Base-by-base conservation (phyloP, 805 yeast genomes). In the Pichia membranifaciens region DNA sequence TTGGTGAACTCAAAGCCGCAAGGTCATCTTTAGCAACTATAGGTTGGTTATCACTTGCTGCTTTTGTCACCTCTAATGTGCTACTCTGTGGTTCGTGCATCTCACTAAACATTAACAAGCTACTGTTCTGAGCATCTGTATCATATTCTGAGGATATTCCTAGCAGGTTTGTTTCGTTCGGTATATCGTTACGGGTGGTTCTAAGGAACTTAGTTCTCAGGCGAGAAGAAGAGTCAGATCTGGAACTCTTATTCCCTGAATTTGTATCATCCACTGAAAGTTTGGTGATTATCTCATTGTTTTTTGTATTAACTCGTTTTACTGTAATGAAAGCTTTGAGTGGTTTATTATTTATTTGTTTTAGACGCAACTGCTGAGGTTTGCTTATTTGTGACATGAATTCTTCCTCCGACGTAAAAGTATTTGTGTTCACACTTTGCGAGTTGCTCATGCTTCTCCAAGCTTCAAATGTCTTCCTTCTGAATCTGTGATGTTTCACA, bases 401-500 rank as follows among this genome's bases (percentile, higher is more conserved):
- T 22, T 43, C 50, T 35, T 48, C 50, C 12, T 48, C 50, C 2
- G 43, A 39, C 0, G 21, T 17, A 31, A 48, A 48, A 2, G 44
- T 48, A 10, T 43, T 43, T 4, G 37, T 48, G 2, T 44, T 20
- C 2, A 21, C 17, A 9, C 13, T n/a, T 17, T 25, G 38, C 0
- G 50, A 48, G 31, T 38, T 38, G 12, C 44, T 43, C 44, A 48
- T 32, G 13, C 32, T n/a, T 37, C 47, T 40, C 53, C 51, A 52
- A 0, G 49, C 44, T 21, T 47, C 50, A 41, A 67, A 67, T 31
- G 51, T 56, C 34, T 44, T 58, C 41, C 65, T 64, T 41, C 51
- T 64, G 48, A 60, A 67, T 38, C 59, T 53, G 45, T 65, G 70
- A 16, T 55, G 46, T 28, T 55, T 51, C 1, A 65, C 42, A 10